These are phyloP conservation scores for Tetragonia tetragonoides DNA, from an alignment of 148 eudicot species.

Conservation along the genomic window DNA sequence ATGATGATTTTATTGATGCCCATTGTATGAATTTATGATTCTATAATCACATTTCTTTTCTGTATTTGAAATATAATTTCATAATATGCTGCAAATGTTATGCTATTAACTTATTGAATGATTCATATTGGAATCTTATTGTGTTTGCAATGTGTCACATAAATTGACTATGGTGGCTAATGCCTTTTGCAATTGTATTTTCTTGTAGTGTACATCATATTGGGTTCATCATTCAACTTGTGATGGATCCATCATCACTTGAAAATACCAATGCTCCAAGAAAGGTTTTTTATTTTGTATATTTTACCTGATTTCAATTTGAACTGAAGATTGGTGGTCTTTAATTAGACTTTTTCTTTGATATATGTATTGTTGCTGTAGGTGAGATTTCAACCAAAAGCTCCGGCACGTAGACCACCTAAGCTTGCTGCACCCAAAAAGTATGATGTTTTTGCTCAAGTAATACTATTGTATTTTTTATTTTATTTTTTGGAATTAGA, in stretches of 20 bases:
- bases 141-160: too few species aligned
- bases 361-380: constrained; percentile 25
- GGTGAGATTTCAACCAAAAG: constrained; percentile 75
- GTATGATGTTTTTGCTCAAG: constrained; percentile 40
- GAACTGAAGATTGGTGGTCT: not conserved
- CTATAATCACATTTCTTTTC: too few species aligned
- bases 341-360: not conserved
- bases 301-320: not conserved
- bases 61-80: too few species aligned
- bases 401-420: constrained; percentile 43
- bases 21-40: too few species aligned
- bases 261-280: constrained; percentile 30
- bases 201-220: not conserved
- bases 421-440: constrained; percentile 50
- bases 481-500: too few species aligned
- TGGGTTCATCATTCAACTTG: constrained; percentile 9
- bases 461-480: too few species aligned
- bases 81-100: too few species aligned
- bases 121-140: too few species aligned
- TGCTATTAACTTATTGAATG: too few species aligned
- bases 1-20: too few species aligned
- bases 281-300: constrained; percentile 32
- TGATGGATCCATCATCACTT: constrained; percentile 37
- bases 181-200: not conserved
- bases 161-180: not conserved